These are phyloP conservation scores for Clausena lansium DNA, from an alignment of 345 rosid species.

Conservation along the genomic window DNA sequence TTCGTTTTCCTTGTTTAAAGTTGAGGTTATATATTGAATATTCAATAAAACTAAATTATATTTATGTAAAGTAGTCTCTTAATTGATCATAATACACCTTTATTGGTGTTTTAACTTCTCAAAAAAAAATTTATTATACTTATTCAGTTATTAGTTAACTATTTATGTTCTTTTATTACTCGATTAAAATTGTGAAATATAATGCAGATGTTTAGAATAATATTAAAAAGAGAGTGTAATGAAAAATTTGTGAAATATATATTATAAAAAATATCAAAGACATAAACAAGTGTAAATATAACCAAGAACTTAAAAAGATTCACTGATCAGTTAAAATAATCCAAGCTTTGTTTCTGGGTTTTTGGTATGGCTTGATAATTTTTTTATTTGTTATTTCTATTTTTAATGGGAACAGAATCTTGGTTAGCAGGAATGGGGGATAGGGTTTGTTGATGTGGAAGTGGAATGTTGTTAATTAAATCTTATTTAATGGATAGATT, in stretches of 20 bases:
- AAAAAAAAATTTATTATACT: too few species aligned
- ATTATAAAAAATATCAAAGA: too few species aligned
- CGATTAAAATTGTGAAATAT: too few species aligned
- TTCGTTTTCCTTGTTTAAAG: neutral
- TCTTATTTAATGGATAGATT: neutral
- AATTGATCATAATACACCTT: neutral
- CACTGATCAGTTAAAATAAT: neutral
- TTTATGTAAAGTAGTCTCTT: neutral
- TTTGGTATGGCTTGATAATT: neutral
- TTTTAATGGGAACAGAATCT: constrained; percentile 4
- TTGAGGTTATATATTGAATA: neutral
- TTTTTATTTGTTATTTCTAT: neutral
- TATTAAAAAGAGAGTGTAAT: too few species aligned
- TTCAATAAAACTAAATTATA: neutral
- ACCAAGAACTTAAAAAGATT: too few species aligned
- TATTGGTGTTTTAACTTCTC: neutral
- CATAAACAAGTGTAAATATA: too few species aligned
- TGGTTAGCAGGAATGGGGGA: neutral
- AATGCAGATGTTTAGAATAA: too few species aligned
- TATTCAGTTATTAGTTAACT: too few species aligned
- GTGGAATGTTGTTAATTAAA: neutral
- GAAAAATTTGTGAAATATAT: too few species aligned
- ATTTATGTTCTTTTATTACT: too few species aligned
- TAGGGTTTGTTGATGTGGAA: neutral
- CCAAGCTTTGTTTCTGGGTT: neutral